phyloP scores from a whole-genome alignment of 768 basidiomycete genomes.

The Rhodotorula diobovata region DNA sequence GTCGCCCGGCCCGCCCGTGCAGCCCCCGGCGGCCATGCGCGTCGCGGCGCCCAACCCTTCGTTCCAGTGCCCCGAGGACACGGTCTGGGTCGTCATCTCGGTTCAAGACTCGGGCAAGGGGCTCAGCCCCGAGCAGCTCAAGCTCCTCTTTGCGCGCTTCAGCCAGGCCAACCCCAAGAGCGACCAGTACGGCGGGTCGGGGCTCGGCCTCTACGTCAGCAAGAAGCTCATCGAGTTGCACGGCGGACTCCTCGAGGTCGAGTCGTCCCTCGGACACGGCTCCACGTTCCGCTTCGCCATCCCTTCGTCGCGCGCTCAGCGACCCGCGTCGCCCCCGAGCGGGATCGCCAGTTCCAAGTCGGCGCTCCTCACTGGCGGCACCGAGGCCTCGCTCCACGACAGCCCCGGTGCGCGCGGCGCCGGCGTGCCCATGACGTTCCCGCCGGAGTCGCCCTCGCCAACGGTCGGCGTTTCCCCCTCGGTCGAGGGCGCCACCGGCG shows the following conservation, averaged over 20 bases:
- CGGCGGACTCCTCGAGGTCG: conserved; percentile 28
- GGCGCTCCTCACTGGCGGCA: not conserved
- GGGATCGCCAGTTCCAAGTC: not conserved
- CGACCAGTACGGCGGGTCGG: conserved; percentile 26
- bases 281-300: conserved; percentile 34
- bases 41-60: conserved; percentile 1
- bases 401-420: too few relatives aligned
- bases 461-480: not conserved
- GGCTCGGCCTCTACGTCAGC: conserved; percentile 36
- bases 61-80: not conserved
- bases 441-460: not conserved
- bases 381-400: not conserved
- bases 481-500: not conserved
- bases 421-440: not conserved
- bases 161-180: conserved; percentile 25
- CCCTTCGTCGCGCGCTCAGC: conserved; percentile 13
- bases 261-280: conserved; percentile 9
- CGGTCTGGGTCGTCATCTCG: conserved; percentile 16
- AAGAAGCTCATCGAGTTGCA: conserved; percentile 40
- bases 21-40: not conserved
- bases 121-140: conserved; percentile 22
- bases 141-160: conserved; percentile 29
- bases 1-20: not conserved
- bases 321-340: not conserved
- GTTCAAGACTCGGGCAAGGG: conserved; percentile 33